A percentile compares a stretch with the other conserved stretches of the same genome.
Evolutionary conservation across 2,329 filamentous ascomycete species (phyloP).

Genomic region (Colletotrichum tropicale): DNA sequence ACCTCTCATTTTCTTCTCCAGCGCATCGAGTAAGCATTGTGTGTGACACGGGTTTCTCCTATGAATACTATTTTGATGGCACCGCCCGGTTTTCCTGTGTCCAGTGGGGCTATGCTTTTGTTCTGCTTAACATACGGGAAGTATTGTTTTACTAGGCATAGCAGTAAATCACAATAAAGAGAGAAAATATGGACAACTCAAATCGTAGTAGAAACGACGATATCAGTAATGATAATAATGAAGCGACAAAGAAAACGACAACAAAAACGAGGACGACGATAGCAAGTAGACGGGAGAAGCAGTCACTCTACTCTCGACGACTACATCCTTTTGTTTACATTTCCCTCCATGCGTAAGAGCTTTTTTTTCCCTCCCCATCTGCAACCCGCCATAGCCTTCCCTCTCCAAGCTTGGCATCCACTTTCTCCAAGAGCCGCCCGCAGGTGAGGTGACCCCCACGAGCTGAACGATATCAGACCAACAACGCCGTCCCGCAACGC

Average conservation of each 20-base stretch:
- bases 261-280: too few relatives aligned
- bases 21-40: fast-evolving
- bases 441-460: background rate
- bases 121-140: too few relatives aligned
- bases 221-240: too few relatives aligned
- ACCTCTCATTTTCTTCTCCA: background rate
- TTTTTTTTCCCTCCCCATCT: background rate
- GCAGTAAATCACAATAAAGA: too few relatives aligned
- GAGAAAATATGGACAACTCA: too few relatives aligned
- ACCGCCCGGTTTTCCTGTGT: too few relatives aligned
- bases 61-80: background rate
- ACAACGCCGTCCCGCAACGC: background rate
- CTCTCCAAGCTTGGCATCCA: background rate
- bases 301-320: background rate
- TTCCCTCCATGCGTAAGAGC: background rate
- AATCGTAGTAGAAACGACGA: too few relatives aligned
- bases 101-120: too few relatives aligned
- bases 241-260: too few relatives aligned
- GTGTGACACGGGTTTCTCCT: fast-evolving
- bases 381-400: background rate
- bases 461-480: background rate
- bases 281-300: too few relatives aligned
- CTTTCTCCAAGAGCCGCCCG: background rate
- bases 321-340: background rate
- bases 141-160: too few relatives aligned